Evolutionary conservation across 768 basidiomycete species (phyloP), one percentile per base, ranked within the genome.

Genomic region (Termitomyces sp.): DNA sequence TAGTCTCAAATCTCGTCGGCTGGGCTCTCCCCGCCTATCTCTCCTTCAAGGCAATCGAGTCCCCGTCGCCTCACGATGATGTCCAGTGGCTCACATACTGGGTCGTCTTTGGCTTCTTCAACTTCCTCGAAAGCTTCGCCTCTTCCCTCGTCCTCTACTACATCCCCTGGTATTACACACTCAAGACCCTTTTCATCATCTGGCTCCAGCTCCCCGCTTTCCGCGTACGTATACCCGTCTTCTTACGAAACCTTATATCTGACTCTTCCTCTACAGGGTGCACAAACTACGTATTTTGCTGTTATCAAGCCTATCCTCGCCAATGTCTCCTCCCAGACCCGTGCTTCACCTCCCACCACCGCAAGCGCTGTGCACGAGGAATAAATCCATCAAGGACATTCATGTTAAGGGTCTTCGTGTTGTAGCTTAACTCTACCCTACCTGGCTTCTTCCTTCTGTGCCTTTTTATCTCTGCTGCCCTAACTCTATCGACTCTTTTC

Each of bases 21-120:
- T 98, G 91, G 89, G 91, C 78, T 34, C 81, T 98, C 67, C 97
- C 97, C 31, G 94, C 95, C 6, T 98, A 93, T 73, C 85, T 97
- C 72, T 97, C 95, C 54, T 85, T 98, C 79, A 90, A 89, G 76
- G 95, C 97, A 31, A 85, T 99, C 69, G 96, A 98, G 74, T 75
- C 82, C 5, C 91, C 93, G n/a, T 80, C 83, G 3, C 79, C 86
- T 59, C 81, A 87, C 65, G 93, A 96, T 65, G 91, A 96, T 74
- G 80, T 89, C 67, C 95, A 97, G 76, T 98, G 95, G 95, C 81
- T 98, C 69, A 96, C 95, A 2, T 98, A 98, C 81, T 98, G 96
- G 96, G 82, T 92, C 69, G 83, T 96, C 55, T 95, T 97, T 66
- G 94, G 93, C 56, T 89, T 87, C 74, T 88, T 97, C 83, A 96